phyloP scores from a whole-genome alignment of 192 early-diverging fungal genomes.

The Funneliformis geosporum region DNA sequence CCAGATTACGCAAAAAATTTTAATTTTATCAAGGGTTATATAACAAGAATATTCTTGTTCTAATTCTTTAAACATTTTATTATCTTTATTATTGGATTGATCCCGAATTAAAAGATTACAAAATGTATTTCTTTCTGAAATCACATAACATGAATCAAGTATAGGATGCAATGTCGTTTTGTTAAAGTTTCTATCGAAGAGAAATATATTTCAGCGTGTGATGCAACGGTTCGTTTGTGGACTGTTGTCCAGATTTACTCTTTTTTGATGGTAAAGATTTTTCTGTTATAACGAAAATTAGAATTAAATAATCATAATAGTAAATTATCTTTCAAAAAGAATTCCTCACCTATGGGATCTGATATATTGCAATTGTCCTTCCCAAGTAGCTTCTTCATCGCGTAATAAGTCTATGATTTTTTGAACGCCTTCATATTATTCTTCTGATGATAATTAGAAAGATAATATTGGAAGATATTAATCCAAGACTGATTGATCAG shows the following conservation, averaged over 20 bases:
- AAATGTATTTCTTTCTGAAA: neutral
- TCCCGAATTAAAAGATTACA: neutral
- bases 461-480: neutral
- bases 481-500: slow-evolving; percentile 7
- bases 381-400: slow-evolving; percentile 31
- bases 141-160: slow-evolving; percentile 26
- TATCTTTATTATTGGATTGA: neutral
- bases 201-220: slow-evolving; percentile 38
- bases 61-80: slow-evolving; percentile 16
- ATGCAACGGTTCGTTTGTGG: slow-evolving; percentile 17
- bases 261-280: slow-evolving; percentile 10
- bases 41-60: slow-evolving; percentile 26
- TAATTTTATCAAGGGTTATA: neutral
- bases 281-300: neutral
- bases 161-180: slow-evolving; percentile 39
- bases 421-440: neutral
- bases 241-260: neutral
- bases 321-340: neutral
- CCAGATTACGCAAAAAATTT: too few species aligned
- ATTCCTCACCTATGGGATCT: slow-evolving; percentile 36
- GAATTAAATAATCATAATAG: neutral
- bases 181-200: slow-evolving; percentile 36
- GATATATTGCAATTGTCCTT: slow-evolving; percentile 37
- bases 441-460: neutral
- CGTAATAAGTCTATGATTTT: slow-evolving; percentile 26